phyloP scores from a whole-genome alignment of 78 protist species.

The Cavenderia fasciculata region DNA sequence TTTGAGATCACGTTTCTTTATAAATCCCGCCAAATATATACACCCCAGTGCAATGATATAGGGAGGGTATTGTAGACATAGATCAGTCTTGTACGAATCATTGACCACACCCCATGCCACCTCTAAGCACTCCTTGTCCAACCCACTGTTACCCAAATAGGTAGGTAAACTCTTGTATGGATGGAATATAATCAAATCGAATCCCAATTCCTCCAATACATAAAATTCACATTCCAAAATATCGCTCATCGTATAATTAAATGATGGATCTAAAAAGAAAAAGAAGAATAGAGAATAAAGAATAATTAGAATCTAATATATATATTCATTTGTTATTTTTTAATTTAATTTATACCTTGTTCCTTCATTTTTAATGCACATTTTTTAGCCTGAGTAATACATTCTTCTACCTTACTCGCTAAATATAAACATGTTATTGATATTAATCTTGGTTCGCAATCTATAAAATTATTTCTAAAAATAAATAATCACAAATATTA shows the following conservation, averaged over 20 bases:
- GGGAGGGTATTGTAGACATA: conserved; percentile 75
- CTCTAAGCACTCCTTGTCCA: conserved; percentile 32
- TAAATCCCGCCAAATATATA: conserved; percentile 59
- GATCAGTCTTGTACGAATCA: conserved; percentile 80
- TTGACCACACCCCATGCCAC: conserved; percentile 73
- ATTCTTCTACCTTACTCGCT: conserved; percentile 79
- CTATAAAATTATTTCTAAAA: conserved; percentile 77
- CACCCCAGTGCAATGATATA: conserved; percentile 75
- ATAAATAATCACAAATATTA: not conserved
- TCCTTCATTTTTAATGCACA: conserved; percentile 70
- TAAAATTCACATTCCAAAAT: conserved; percentile 80
- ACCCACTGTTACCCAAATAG: conserved; percentile 51
- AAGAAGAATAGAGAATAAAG: no score
- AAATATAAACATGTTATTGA: conserved; percentile 76
- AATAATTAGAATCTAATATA: no score
- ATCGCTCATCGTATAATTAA: conserved; percentile 72
- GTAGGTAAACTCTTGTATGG: conserved; percentile 69
- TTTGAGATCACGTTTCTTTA: conserved; percentile 45
- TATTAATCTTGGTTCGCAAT: conserved; percentile 73
- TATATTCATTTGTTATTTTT: not conserved
- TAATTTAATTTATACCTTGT: not conserved
- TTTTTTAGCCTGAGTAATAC: conserved; percentile 72
- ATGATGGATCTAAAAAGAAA: conserved; percentile 30
- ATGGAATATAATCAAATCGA: conserved; percentile 68
- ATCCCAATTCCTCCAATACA: conserved; percentile 65